These are phyloP conservation scores for Suillus cothurnatus DNA, from an alignment of 768 basidiomycete genomes.

Conservation along the genomic window DNA sequence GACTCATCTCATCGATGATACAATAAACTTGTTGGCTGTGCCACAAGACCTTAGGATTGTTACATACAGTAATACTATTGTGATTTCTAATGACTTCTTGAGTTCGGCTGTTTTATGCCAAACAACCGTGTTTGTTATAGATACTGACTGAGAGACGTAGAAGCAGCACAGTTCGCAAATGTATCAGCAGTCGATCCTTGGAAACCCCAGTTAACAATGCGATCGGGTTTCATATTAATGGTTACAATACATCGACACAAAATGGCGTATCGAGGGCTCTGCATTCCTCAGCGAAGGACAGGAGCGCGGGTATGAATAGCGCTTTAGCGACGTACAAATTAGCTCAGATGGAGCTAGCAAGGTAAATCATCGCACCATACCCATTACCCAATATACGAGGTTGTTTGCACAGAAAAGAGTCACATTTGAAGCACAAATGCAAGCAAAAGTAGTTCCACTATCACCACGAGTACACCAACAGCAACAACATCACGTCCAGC, in stretches of 20 bases:
- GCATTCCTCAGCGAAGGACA: background rate
- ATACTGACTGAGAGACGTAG: background rate
- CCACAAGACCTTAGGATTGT: background rate
- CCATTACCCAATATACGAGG: constrained; percentile 12
- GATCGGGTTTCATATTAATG: background rate
- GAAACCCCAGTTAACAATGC: background rate
- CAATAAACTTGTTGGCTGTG: background rate
- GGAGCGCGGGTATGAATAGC: background rate
- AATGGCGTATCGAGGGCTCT: background rate
- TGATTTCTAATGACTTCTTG: background rate
- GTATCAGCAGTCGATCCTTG: background rate
- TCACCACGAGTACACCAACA: constrained; percentile 60
- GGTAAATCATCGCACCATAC: constrained; percentile 13
- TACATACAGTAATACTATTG: background rate
- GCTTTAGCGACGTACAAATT: background rate
- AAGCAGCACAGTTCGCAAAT: background rate
- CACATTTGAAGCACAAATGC: constrained; percentile 56
- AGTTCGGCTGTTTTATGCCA: background rate
- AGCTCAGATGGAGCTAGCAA: background rate
- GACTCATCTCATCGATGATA: constrained; percentile 1
- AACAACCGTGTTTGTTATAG: background rate
- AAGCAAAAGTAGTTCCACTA: constrained; percentile 66
- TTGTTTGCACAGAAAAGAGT: constrained; percentile 1
- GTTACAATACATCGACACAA: background rate
- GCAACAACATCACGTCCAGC: constrained; percentile 75